Evolutionary conservation across 1,284 basidiomycete species (phyloP).

Genomic region (Taiwanofungus camphoratus): DNA sequence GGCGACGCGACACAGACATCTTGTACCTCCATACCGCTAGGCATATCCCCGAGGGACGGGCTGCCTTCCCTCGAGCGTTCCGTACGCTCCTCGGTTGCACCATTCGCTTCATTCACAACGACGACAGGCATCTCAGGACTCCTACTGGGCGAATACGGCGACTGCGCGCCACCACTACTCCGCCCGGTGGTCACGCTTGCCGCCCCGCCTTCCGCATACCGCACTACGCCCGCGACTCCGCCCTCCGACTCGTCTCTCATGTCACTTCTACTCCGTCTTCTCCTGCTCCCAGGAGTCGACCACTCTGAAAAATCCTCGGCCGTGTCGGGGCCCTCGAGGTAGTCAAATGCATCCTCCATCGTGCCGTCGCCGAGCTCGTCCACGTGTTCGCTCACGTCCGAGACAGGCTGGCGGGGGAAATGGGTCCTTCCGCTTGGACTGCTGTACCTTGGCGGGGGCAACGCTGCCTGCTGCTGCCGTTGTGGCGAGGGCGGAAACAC

Average conservation of each 20-base stretch:
- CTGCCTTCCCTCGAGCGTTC: slow-evolving; percentile 25
- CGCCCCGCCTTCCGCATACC: slow-evolving; percentile 23
- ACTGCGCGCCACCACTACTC: slow-evolving; percentile 15
- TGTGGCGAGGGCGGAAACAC: slow-evolving; percentile 12
- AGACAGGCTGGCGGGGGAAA: slow-evolving; percentile 15
- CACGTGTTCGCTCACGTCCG: slow-evolving; percentile 23
- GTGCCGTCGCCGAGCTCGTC: slow-evolving; percentile 30
- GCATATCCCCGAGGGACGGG: slow-evolving; percentile 8
- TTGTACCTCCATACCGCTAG: neutral
- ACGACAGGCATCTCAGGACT: slow-evolving; percentile 25
- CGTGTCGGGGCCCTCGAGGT: slow-evolving; percentile 55
- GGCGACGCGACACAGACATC: neutral
- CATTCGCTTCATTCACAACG: slow-evolving; percentile 29
- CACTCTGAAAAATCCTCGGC: slow-evolving; percentile 34
- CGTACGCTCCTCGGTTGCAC: slow-evolving; percentile 29
- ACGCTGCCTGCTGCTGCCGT: too few relatives aligned
- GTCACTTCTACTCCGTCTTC: slow-evolving; percentile 12
- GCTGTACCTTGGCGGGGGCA: slow-evolving; percentile 7
- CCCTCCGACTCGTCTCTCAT: slow-evolving; percentile 17
- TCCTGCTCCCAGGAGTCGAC: slow-evolving; percentile 11
- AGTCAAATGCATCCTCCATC: slow-evolving; percentile 55
- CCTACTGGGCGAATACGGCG: slow-evolving; percentile 10
- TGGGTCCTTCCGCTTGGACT: slow-evolving; percentile 5
- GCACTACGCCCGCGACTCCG: slow-evolving; percentile 12
- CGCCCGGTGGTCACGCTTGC: slow-evolving; percentile 23